Conservation (phyloP, 352 stramenopile species). For the Globisporangium irregulare region DNA sequence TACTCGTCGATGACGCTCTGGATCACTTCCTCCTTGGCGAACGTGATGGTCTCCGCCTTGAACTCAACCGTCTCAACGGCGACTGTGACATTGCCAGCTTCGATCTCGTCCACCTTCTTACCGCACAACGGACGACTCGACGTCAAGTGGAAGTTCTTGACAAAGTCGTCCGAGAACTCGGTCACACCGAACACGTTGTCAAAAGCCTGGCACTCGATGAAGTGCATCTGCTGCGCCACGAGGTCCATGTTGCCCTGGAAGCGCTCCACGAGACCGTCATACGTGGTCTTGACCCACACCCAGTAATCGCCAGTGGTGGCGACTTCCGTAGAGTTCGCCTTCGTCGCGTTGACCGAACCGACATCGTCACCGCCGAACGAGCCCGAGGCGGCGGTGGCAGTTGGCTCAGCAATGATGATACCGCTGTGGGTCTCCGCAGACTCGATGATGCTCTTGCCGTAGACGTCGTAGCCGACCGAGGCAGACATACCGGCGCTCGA, state of each 20-base stretch:
- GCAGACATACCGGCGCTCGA: conserved; percentile 1
- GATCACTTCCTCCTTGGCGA: conserved; percentile 36
- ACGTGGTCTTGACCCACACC: conserved; percentile 56
- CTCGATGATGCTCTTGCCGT: conserved; percentile 10
- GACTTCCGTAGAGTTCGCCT: conserved; percentile 28
- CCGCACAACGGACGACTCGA: conserved; percentile 43
- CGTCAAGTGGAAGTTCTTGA: conserved; percentile 51
- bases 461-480: conserved; percentile 11
- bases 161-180: conserved; percentile 48
- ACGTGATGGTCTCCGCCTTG: conserved; percentile 27
- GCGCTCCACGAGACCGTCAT: conserved; percentile 46
- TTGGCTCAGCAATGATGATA: conserved; percentile 6
- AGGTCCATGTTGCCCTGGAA: conserved; percentile 63
- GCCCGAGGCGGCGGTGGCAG: not conserved
- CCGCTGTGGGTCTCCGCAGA: conserved; percentile 12
- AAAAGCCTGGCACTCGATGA: conserved; percentile 62
- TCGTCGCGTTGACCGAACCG: conserved; percentile 18
- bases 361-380: conserved; percentile 4
- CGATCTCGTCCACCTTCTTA: conserved; percentile 48
- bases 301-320: conserved; percentile 59
- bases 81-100: conserved; percentile 39
- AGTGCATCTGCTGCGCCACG: conserved; percentile 55
- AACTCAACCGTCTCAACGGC: conserved; percentile 40
- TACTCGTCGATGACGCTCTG: conserved; percentile 29
- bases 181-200: conserved; percentile 43